These are phyloP conservation scores for Vitis rupestris DNA, from an alignment of 164 flowering plant species.

Conservation along the genomic window DNA sequence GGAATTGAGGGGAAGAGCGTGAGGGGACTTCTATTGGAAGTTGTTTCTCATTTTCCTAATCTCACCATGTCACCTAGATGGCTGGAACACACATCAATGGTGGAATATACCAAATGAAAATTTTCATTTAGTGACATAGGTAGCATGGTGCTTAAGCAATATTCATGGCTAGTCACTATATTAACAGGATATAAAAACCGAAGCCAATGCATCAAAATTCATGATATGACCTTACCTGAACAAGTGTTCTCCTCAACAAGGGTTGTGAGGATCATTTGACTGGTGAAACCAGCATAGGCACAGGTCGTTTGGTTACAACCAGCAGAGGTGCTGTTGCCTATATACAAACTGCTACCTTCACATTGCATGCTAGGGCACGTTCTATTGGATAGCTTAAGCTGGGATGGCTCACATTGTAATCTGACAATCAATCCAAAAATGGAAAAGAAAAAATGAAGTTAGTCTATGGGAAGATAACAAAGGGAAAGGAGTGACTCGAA, in stretches of 20 bases:
- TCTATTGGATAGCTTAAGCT: constrained; percentile 21
- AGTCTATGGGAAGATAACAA: background rate
- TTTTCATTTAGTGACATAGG: too few relatives aligned
- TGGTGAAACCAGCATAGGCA: constrained; percentile 62
- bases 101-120: too few relatives aligned
- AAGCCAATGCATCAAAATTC: background rate
- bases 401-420: constrained; percentile 54
- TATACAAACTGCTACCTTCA: constrained; percentile 18
- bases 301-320: constrained; percentile 36
- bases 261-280: constrained; percentile 35
- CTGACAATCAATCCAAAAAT: constrained; percentile 21
- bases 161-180: too few relatives aligned
- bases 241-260: constrained; percentile 39
- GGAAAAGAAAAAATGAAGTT: background rate
- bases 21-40: too few relatives aligned
- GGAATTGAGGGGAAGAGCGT: too few relatives aligned
- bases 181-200: background rate
- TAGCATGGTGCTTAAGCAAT: too few relatives aligned
- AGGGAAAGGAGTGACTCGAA: background rate
- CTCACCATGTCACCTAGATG: too few relatives aligned
- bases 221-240: constrained; percentile 29
- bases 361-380: constrained; percentile 58
- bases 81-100: too few relatives aligned
- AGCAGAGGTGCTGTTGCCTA: constrained; percentile 39
- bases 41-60: too few relatives aligned